phyloP scores from a whole-genome alignment of 768 basidiomycete species.

The Amanita rubescens region DNA sequence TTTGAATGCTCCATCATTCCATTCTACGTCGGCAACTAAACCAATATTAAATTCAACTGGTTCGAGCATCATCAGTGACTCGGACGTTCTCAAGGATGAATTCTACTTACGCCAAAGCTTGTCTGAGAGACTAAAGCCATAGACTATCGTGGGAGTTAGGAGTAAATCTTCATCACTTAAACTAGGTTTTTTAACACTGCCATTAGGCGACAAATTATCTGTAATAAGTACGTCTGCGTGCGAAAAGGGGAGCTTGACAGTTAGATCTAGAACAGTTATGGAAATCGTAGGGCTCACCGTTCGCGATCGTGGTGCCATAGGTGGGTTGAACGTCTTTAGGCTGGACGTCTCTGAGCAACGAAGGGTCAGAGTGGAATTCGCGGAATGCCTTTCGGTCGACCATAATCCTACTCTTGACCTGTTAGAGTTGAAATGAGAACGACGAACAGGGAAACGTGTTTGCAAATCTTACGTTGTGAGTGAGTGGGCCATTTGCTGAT shows the following conservation, averaged over 20 bases:
- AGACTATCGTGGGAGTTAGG: constrained; percentile 47
- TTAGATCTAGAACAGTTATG: not conserved
- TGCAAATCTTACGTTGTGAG: constrained; percentile 38
- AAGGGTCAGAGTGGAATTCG: constrained; percentile 43
- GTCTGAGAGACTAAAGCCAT: constrained; percentile 54
- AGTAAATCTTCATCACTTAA: constrained; percentile 47
- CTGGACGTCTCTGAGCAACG: constrained; percentile 29
- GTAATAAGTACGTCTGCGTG: not conserved
- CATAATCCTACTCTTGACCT: constrained; percentile 56
- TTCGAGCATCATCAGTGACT: not conserved
- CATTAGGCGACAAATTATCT: not conserved
- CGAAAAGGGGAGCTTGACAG: not conserved
- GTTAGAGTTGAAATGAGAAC: not conserved
- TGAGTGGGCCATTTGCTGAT: constrained; percentile 26
- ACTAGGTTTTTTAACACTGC: constrained; percentile 17
- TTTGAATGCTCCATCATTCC: constrained; percentile 52
- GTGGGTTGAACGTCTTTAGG: not conserved
- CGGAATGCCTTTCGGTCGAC: constrained; percentile 52
- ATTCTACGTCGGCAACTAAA: constrained; percentile 42
- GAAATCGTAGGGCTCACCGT: not conserved
- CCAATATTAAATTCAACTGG: constrained; percentile 57
- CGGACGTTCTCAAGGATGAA: not conserved
- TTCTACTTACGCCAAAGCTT: constrained; percentile 48
- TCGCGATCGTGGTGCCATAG: not conserved
- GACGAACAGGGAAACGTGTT: not conserved